Evolutionary conservation across 306 rosid genomes (phyloP).

Genomic region (Sechiopsis laciniata): DNA sequence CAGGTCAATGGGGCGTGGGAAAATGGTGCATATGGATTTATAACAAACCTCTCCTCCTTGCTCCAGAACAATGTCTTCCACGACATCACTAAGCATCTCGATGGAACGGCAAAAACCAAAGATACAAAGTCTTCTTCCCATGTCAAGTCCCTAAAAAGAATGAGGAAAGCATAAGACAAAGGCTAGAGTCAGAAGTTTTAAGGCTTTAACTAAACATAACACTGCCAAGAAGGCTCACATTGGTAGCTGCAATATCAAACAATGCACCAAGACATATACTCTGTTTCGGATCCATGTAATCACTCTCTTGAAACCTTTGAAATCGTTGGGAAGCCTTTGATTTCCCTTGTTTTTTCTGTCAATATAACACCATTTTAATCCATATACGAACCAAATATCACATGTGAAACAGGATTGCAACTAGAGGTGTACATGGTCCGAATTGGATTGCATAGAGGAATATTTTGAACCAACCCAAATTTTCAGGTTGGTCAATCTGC

Average conservation of each 20-base stretch:
- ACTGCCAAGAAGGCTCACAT: slow-evolving; percentile 40
- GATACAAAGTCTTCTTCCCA: slow-evolving; percentile 82
- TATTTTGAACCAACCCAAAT: too few relatives aligned
- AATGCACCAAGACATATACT: slow-evolving; percentile 87
- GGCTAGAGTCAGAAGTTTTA: neutral
- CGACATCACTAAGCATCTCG: slow-evolving; percentile 96
- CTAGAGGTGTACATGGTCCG: too few relatives aligned
- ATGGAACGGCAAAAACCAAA: slow-evolving; percentile 92
- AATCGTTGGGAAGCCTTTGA: slow-evolving; percentile 43
- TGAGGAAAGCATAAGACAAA: slow-evolving; percentile 20
- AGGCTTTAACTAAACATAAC: neutral
- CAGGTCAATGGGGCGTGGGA: neutral
- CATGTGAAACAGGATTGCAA: neutral
- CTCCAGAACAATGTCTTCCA: slow-evolving; percentile 87
- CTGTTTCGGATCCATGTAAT: slow-evolving; percentile 89
- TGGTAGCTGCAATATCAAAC: slow-evolving; percentile 92
- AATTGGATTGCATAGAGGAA: too few relatives aligned
- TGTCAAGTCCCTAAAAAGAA: slow-evolving; percentile 74
- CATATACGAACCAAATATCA: neutral
- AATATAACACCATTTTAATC: slow-evolving; percentile 25
- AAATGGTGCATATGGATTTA: slow-evolving; percentile 1
- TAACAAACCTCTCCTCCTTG: slow-evolving; percentile 89
- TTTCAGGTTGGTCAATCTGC: too few relatives aligned
- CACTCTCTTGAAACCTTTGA: slow-evolving; percentile 74
- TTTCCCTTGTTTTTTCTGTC: slow-evolving; percentile 71